phyloP scores from a whole-genome alignment of 345 rosid genomes.

The Dipteronia sinensis region DNA sequence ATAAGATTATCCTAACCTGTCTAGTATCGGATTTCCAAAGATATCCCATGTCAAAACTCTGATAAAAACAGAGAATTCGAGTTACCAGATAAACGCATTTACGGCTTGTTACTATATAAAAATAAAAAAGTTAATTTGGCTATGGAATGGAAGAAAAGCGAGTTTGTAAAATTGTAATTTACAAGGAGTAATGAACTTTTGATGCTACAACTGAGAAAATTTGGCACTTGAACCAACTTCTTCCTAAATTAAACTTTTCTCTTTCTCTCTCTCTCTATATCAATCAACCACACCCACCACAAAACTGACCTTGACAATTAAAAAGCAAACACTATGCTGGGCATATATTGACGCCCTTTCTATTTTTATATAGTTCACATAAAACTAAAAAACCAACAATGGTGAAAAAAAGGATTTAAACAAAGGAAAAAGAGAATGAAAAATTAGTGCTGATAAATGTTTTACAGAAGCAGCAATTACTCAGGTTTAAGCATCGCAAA shows the following conservation, averaged over 20 bases:
- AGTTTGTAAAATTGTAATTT: constrained; percentile 29
- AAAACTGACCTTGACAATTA: constrained; percentile 30
- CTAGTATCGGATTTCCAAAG: too few species aligned
- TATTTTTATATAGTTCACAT: constrained; percentile 28
- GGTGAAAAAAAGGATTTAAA: neutral
- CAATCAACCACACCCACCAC: constrained; percentile 35
- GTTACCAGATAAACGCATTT: too few species aligned
- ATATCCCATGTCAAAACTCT: too few species aligned
- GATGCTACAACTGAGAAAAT: constrained; percentile 32
- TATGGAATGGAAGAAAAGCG: neutral
- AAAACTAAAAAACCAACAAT: neutral
- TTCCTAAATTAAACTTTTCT: constrained; percentile 18
- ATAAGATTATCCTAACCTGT: too few species aligned
- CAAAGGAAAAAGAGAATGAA: neutral
- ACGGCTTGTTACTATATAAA: neutral
- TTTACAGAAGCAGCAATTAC: constrained; percentile 35
- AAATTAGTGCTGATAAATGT: constrained; percentile 29
- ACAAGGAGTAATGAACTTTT: constrained; percentile 28
- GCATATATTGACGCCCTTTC: constrained; percentile 38
- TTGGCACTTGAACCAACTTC: constrained; percentile 27
- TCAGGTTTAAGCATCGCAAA: constrained; percentile 29
- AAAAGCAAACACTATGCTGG: constrained; percentile 30
- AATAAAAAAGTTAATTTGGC: neutral
- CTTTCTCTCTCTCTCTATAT: constrained; percentile 21
- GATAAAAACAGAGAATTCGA: too few species aligned